Percentiles rank a stretch among this genome's conserved stretches.
Evolutionary conservation across 1,139 yeast species (phyloP).

Genomic region (Suhomyces bolitotheri): DNA sequence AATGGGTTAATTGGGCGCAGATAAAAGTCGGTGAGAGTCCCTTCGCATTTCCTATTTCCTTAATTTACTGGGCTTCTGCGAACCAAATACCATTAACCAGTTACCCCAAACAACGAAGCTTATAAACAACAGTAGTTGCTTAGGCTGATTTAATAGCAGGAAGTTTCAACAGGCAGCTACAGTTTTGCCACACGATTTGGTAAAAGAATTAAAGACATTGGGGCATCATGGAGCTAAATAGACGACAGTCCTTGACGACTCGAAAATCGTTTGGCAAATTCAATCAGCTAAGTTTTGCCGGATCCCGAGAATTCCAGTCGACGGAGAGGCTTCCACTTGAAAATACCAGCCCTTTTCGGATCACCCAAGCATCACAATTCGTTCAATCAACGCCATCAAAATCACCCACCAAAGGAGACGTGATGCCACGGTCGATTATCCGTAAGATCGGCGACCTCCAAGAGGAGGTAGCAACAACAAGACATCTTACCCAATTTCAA

Average conservation of each 20-base stretch:
- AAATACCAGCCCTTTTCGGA: background rate
- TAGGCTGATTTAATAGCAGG: too few relatives aligned
- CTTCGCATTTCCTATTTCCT: too few relatives aligned
- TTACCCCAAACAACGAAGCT: too few relatives aligned
- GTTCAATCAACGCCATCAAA: background rate
- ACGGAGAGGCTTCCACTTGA: background rate
- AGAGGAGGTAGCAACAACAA: slow-evolving; percentile 5
- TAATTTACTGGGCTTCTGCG: too few relatives aligned
- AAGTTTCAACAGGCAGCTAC: too few relatives aligned
- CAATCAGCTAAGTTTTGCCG: slow-evolving; percentile 10
- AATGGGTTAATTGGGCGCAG: too few relatives aligned
- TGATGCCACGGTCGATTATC: slow-evolving; percentile 3
- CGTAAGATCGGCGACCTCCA: slow-evolving; percentile 7
- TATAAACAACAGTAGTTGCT: too few relatives aligned
- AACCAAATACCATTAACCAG: too few relatives aligned
- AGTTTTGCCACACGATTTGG: too few relatives aligned
- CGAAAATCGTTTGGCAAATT: slow-evolving; percentile 9
- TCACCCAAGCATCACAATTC: background rate
- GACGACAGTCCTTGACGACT: slow-evolving; percentile 8
- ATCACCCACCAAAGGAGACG: slow-evolving; percentile 5
- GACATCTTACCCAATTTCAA: slow-evolving; percentile 15
- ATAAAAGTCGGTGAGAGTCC: too few relatives aligned
- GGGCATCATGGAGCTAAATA: slow-evolving; percentile 6
- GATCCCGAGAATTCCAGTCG: slow-evolving; percentile 2
- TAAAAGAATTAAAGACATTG: too few relatives aligned